Evolutionary conservation across 2,329 filamentous ascomycete genomes (phyloP), one percentile per base, ranked within the genome.

Genomic region (Stachybotrys chlorohalonatus): DNA sequence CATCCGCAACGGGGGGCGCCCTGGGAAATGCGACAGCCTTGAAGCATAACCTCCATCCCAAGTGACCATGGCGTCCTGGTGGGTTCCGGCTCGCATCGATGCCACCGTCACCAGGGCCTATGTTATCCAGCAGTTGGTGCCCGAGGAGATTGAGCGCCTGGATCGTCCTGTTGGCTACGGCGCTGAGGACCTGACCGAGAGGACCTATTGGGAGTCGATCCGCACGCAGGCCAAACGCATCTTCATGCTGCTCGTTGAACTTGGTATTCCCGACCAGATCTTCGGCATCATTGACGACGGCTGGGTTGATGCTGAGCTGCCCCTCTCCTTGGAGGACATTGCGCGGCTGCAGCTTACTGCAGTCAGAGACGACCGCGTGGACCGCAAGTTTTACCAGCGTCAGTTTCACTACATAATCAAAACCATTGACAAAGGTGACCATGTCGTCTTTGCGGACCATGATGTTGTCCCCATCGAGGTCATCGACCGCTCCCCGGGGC

Each of bases 151-250:
- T 59, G 75, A 79, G 54, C 80, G 80, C 53, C 72, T 92, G 50
- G 79, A 86, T 63, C 73, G 74, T 47, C 82, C 82, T 8, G 73
- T 89, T 50, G 80, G 75, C 11, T 90, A 89, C 66, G 86, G 86
- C 32, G 62, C 59, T 49, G 84, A 84, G 61, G 82, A 82, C 54
- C 68, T 82, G 55, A 90, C 86, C 5, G 83, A 89, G 66, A 81
- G 85, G 58, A 90, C 86, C 1, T 91, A 91, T 66, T 84, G 87
- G 75, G 86, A 90, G 65, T 90, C 87, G 85, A 89, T 91, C 55
- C 72, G 87, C 50, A 74, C 81, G 54, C 85, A 85, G 61, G 84
- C 85, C 7, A 85, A 83, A 63, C 78, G 84, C 50, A 75, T 90
- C 46, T 91, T 90, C 63, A 73, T 92, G 50, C 84, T 89, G 46